Evolutionary conservation across 1,139 yeast genomes (phyloP).

Genomic region (Geotrichum bryndzae): DNA sequence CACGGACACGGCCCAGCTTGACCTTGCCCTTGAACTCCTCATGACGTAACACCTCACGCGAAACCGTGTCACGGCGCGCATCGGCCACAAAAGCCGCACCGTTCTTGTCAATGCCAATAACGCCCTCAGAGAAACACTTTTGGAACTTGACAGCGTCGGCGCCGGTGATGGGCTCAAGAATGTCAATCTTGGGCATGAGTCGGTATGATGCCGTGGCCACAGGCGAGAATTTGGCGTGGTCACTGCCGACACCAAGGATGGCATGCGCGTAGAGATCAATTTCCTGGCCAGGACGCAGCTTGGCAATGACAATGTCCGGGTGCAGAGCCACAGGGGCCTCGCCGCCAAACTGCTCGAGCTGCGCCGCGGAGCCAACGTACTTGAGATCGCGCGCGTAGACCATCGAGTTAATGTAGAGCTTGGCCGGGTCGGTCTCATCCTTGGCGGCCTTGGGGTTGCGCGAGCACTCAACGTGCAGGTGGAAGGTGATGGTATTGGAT

Average conservation of each 20-base stretch:
- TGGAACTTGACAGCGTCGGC: slow-evolving; percentile 72
- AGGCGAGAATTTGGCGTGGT: slow-evolving; percentile 96
- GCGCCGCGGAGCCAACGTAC: slow-evolving; percentile 89
- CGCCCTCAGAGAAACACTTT: slow-evolving; percentile 90
- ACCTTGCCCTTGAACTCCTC: slow-evolving; percentile 85
- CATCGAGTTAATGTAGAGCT: slow-evolving; percentile 72
- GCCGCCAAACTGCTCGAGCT: slow-evolving; percentile 67
- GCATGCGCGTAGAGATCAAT: slow-evolving; percentile 87
- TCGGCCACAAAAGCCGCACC: slow-evolving; percentile 80
- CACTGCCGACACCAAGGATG: slow-evolving; percentile 83
- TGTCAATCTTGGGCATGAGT: slow-evolving; percentile 84
- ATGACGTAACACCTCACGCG: slow-evolving; percentile 92
- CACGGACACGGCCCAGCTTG: slow-evolving; percentile 82
- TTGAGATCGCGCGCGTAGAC: slow-evolving; percentile 85
- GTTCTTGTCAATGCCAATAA: slow-evolving; percentile 63
- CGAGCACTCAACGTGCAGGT: slow-evolving; percentile 76
- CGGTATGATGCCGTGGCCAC: slow-evolving; percentile 97
- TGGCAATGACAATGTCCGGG: slow-evolving; percentile 84
- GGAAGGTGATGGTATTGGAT: slow-evolving; percentile 80
- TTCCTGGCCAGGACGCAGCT: slow-evolving; percentile 95
- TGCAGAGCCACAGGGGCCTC: slow-evolving; percentile 32
- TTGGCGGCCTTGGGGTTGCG: slow-evolving; percentile 79
- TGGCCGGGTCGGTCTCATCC: slow-evolving; percentile 74
- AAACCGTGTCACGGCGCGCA: slow-evolving; percentile 90
- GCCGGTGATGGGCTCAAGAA: slow-evolving; percentile 68